A percentile compares a stretch with the other conserved stretches of the same genome.
Conservation (phyloP, 2,329 filamentous ascomycete species). For the Aspergillus fijiensis region DNA sequence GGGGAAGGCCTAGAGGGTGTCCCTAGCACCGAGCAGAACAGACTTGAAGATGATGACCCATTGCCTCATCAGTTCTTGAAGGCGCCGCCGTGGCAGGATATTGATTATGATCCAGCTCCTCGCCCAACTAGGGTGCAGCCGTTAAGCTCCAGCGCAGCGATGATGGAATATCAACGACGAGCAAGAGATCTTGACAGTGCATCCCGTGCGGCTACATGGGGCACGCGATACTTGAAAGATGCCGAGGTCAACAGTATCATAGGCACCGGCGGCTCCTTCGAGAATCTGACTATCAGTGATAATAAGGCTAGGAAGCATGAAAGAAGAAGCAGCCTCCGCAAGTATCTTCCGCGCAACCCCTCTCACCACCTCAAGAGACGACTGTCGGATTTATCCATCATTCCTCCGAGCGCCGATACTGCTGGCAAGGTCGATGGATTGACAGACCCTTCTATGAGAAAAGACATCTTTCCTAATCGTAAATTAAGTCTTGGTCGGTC, state of each 20-base stretch:
- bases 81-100: slow-evolving; percentile 52
- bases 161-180: slow-evolving; percentile 51
- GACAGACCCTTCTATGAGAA: slow-evolving; percentile 26
- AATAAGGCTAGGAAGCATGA: slow-evolving; percentile 43
- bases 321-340: slow-evolving; percentile 49
- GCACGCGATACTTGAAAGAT: slow-evolving; percentile 52
- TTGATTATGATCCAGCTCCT: slow-evolving; percentile 30
- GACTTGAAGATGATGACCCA: slow-evolving; percentile 33
- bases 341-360: slow-evolving; percentile 43
- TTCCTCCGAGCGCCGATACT: slow-evolving; percentile 30
- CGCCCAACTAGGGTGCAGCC: slow-evolving; percentile 45
- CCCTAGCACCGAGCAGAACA: slow-evolving; percentile 23
- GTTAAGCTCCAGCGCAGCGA: slow-evolving; percentile 56
- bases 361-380: slow-evolving; percentile 49
- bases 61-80: slow-evolving; percentile 39
- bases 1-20: slow-evolving; percentile 24
- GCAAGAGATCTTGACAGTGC: slow-evolving; percentile 54
- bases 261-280: slow-evolving; percentile 45
- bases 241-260: slow-evolving; percentile 52
- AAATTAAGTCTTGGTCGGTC: slow-evolving; percentile 40
- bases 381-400: slow-evolving; percentile 31
- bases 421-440: slow-evolving; percentile 19
- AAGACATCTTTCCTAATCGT: slow-evolving; percentile 36
- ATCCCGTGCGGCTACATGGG: slow-evolving; percentile 57
- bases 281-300: slow-evolving; percentile 37